Evolutionary conservation across 2,329 filamentous ascomycete species (phyloP).

Genomic region (Aspergillus sp.): DNA sequence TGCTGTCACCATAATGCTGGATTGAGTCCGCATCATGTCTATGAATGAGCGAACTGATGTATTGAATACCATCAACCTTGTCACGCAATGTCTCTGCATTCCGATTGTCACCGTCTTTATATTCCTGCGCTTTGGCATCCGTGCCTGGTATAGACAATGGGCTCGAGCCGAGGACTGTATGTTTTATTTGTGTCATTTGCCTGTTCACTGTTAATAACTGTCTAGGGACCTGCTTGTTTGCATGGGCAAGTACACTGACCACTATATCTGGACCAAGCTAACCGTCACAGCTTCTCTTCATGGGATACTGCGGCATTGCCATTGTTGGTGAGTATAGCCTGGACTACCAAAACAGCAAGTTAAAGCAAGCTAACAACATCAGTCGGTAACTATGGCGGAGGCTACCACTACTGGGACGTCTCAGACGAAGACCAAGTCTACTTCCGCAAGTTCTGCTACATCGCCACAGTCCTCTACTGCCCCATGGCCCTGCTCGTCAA

Average conservation of each 20-base stretch:
- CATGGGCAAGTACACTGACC: conserved; percentile 20
- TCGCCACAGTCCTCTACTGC: conserved; percentile 41
- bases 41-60: conserved; percentile 23
- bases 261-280: not conserved
- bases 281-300: conserved; percentile 25
- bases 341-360: not conserved
- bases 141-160: conserved; percentile 31
- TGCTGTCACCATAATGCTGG: conserved; percentile 7
- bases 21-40: conserved; percentile 18
- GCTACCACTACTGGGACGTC: conserved; percentile 31
- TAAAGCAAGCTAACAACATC: not conserved
- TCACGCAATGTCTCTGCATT: conserved; percentile 39
- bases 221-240: conserved; percentile 13
- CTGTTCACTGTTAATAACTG: not conserved
- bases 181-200: not conserved
- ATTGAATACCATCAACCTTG: conserved; percentile 32
- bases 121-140: conserved; percentile 30
- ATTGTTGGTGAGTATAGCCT: conserved; percentile 24
- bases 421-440: conserved; percentile 15
- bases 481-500: conserved; percentile 42
- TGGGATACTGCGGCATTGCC: conserved; percentile 34
- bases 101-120: conserved; percentile 34
- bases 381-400: conserved; percentile 39
- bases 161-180: conserved; percentile 36
- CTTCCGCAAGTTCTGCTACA: conserved; percentile 37